Evolutionary conservation across 495 filamentous ascomycete species (phyloP), one percentile per base, ranked within the genome.

Genomic region (Lindgomyces ingoldianus): DNA sequence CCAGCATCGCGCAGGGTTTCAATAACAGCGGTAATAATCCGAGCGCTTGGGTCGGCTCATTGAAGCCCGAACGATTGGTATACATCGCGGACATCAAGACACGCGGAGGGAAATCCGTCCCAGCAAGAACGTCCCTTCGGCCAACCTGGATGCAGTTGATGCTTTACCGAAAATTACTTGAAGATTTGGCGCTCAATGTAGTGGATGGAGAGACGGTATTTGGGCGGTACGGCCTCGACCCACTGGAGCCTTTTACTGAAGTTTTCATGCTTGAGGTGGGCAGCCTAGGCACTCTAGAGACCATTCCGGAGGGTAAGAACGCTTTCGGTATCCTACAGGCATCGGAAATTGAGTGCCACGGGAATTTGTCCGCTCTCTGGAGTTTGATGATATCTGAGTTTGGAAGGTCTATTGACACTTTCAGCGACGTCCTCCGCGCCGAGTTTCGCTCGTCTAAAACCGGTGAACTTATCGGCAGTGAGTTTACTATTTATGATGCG

Each of bases 21-120:
- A 24, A 24, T 9, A 42, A 45, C 0, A 33, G 10, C 21, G 59
- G 16, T 3, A 22, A 55, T 1, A 29, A 56, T 26, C 24, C 27
- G 16, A 36, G n/a, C 21, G 42, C 65, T 1, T 64, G 60, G 65
- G 22, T 65, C 1, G 57, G 56, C 10, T 42, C 18, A 11, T 30
- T 27, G 45, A 63, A 57, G 48, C 63, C 24, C 44, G 46, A 51
- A 46, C 58, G 76, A 16, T 74, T 78, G 27, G 78, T 93, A 14
- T 97, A 93, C 73, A 75, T 98, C 51, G 89, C 87, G 6, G 94
- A 98, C 68, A 84, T 94, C 55, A 98, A 98, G 74, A 98, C 95
- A 0, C 84, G 92, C 47, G 81, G 73, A 8, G 82, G 79, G 42
- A 78, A 79, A 12, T 81, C 81, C 12, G 62, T 90, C 0, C 93